Evolutionary conservation across 1,284 basidiomycete genomes (phyloP).

Genomic region (Leccinum subrobustum): DNA sequence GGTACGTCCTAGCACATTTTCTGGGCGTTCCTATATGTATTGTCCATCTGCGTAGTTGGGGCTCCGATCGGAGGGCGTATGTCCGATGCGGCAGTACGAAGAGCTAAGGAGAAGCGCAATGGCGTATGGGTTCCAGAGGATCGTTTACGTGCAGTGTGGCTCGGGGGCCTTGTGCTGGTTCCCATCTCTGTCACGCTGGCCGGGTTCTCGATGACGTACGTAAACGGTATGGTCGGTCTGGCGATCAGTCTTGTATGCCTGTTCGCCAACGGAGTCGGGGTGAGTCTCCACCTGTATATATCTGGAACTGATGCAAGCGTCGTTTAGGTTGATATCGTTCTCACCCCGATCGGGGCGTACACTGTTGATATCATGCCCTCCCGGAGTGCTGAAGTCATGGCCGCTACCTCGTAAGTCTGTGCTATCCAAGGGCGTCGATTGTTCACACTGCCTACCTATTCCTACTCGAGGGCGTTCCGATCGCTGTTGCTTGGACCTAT

Average conservation of each 20-base stretch:
- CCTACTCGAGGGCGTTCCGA: slow-evolving; percentile 41
- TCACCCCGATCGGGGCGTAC: slow-evolving; percentile 56
- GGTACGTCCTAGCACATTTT: slow-evolving; percentile 29
- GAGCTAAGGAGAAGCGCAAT: slow-evolving; percentile 47
- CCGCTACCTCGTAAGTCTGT: slow-evolving; percentile 38
- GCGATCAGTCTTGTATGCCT: slow-evolving; percentile 41
- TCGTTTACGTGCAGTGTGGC: slow-evolving; percentile 48
- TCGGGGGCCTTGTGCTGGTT: slow-evolving; percentile 47
- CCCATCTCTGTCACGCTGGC: slow-evolving; percentile 28
- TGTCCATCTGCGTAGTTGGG: slow-evolving; percentile 40
- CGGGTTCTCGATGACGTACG: slow-evolving; percentile 32
- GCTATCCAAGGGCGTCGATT: background rate
- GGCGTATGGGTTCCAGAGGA: slow-evolving; percentile 60
- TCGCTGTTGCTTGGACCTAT: slow-evolving; percentile 34
- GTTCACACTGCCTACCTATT: background rate
- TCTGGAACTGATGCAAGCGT: background rate
- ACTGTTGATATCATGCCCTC: slow-evolving; percentile 55
- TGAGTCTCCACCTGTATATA: slow-evolving; percentile 23
- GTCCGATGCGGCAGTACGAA: slow-evolving; percentile 51
- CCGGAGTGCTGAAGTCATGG: slow-evolving; percentile 53
- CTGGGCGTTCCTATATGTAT: background rate
- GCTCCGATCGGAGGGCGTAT: slow-evolving; percentile 50
- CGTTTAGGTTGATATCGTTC: slow-evolving; percentile 42
- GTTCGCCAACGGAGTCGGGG: slow-evolving; percentile 51
- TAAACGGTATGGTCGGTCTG: slow-evolving; percentile 42